Evolutionary conservation across 1,284 basidiomycete genomes (phyloP).

Genomic region (Xerocomus nothofagi): DNA sequence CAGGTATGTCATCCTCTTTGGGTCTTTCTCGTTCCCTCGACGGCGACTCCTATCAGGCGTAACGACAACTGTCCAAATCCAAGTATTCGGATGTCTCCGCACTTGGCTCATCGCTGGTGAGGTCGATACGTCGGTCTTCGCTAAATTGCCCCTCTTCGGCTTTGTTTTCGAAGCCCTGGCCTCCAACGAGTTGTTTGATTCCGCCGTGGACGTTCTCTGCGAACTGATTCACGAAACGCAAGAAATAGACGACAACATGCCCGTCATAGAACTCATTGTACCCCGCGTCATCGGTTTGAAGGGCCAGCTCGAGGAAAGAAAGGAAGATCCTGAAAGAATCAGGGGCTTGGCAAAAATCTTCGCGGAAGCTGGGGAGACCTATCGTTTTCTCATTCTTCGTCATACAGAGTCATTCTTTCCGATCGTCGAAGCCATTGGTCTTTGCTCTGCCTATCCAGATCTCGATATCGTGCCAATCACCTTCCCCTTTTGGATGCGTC

Average conservation of each 20-base stretch:
- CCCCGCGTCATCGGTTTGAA: conserved; percentile 78
- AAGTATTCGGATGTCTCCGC: conserved; percentile 86
- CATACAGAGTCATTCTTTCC: conserved; percentile 92
- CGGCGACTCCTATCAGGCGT: conserved; percentile 57
- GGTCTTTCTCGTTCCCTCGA: not conserved
- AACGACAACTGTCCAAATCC: conserved; percentile 77
- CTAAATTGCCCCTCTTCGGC: conserved; percentile 80
- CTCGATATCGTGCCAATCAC: conserved; percentile 98
- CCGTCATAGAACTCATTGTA: conserved; percentile 84
- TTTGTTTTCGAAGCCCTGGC: conserved; percentile 84
- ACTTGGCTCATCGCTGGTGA: conserved; percentile 92
- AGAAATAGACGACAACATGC: conserved; percentile 94
- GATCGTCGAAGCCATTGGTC: conserved; percentile 92
- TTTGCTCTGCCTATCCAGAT: conserved; percentile 91
- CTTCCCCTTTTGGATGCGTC: conserved; percentile 97
- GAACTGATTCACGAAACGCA: conserved; percentile 98
- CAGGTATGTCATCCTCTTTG: conserved; percentile 53
- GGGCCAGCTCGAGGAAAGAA: conserved; percentile 56
- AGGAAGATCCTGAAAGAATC: conserved; percentile 86
- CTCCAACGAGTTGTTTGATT: conserved; percentile 87
- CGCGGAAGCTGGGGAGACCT: conserved; percentile 95
- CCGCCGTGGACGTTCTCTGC: conserved; percentile 89
- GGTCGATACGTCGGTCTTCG: conserved; percentile 64
- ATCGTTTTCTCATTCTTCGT: conserved; percentile 85
- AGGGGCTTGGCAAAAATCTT: conserved; percentile 91